Base-by-base conservation (phyloP, 2,329 filamentous ascomycete genomes). In the Diaporthe sp. region DNA sequence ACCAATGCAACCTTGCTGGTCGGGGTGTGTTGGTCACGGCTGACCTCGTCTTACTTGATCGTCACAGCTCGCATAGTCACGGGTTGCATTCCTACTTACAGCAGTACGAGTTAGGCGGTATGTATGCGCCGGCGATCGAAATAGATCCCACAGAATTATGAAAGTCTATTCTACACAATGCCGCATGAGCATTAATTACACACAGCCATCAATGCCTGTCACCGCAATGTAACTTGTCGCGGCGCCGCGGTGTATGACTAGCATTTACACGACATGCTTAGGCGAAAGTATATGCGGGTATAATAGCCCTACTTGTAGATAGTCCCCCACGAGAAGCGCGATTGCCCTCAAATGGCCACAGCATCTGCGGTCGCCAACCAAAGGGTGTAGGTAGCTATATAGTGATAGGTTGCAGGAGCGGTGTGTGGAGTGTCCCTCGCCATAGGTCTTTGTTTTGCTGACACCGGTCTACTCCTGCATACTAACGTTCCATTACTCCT, bases 121-220 rank as follows among this genome's bases (percentile, higher is more conserved):
- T 34, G 12, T 51, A 51, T 53, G 63, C 63, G 39, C 44, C 34
- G 25, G 28, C 31, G 31, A 53, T 68, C 63, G 7, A 51, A 51
- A 51, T 51, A 37, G 17, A 67, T 51, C 7, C 42, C 39, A 44
- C 39, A 28, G 22, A 49, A 65, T 17, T 37, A 4, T 13, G n/a
- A 63, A 63, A 47, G 39, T 47, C 39, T 47, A 65, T 37, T 67
- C 6, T 22, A 51, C 28, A 67, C 47, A 15, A 20, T 17, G n/a
- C 63, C 63, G 63, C 63, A 68, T 68, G 22, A 53, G 63, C 63
- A 68, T 68, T 67, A 20, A 67, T 34, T 51, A 51, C 31, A 49
- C 63, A 37, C 63, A 51, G 63, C 47, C 63, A 68, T 20, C 61
- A 49, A 51, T 49, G 61, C 42, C 61, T 34, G 44, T 49, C 61